Evolutionary conservation across 257 asterid species (phyloP), one percentile per base, ranked within the genome.

Genomic region (Capsicum baccatum): DNA sequence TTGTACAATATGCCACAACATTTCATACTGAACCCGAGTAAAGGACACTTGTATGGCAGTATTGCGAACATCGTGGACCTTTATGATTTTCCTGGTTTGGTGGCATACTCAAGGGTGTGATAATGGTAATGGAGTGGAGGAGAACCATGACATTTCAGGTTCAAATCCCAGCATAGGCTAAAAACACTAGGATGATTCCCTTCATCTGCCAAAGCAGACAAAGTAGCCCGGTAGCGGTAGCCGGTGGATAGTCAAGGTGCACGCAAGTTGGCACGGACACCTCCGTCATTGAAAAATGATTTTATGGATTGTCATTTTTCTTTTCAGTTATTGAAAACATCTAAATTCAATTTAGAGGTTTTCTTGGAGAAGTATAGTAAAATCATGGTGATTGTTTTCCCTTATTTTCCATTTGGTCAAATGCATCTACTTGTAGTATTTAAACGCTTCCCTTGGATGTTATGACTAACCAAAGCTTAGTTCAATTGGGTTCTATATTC

Each of bases 81-180:
- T 6, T 50, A 21, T 74, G 80, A 74, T 74, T 50, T 69, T 50
- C 62, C 58, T 47, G n/a, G n/a, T n/a, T 71, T 71, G 39, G 39
- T n/a, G 39, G 39, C 39, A 47, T 39, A 37, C 50, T 50, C 74
- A 14, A 35, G 19, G 50, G 50, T 42, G 13, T 3, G 52, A 67
- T 14, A 35, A 21, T 35, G 60, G 74, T 67, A 35, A 67, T 67
- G 74, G 37, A 9, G 50, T 14, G 74, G 50, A 67, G 52, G 21
- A 67, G 52, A 35, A 67, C 74, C 50, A 15, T 14, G 7, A 35
- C 50, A 67, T 67, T 6, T 67, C 19, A 67, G 74, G 74, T 67
- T 66, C 74, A 67, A 67, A 14, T 67, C 21, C 21, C 12, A 67
- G 21, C 74, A 37, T 6, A 6, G 74, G 21, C 74, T 6, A 67